Evolutionary conservation across 2,329 filamentous ascomycete genomes (phyloP).

Genomic region (Dendrostoma leiphaemia): DNA sequence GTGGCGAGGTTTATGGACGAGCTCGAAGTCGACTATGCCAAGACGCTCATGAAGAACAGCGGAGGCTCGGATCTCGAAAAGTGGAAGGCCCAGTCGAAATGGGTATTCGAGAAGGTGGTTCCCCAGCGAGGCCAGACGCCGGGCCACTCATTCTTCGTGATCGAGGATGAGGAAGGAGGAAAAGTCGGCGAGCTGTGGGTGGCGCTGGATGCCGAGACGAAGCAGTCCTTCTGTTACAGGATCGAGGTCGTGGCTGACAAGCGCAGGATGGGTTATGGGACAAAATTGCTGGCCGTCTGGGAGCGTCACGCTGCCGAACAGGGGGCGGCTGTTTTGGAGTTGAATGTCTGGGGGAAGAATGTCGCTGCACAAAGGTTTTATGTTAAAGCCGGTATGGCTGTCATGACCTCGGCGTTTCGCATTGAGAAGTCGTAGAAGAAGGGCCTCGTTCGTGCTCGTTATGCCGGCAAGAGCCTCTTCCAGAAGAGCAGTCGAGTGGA

Average conservation of each 20-base stretch:
- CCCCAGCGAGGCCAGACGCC: background rate
- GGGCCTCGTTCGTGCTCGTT: too few relatives aligned
- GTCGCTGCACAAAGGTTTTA: background rate
- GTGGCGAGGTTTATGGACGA: background rate
- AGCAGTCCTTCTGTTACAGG: background rate
- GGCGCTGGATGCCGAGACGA: background rate
- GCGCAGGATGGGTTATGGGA: slow-evolving; percentile 1
- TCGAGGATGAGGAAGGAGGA: background rate
- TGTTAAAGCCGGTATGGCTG: background rate
- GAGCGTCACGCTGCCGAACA: background rate
- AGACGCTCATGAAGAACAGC: background rate
- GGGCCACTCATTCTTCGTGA: background rate
- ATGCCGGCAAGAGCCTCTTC: too few relatives aligned
- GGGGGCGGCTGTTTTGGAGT: background rate
- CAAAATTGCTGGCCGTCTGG: background rate
- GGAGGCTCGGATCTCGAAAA: background rate
- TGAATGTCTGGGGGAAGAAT: slow-evolving; percentile 2
- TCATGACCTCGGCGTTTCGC: slow-evolving; percentile 17
- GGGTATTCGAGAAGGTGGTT: background rate
- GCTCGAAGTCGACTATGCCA: background rate
- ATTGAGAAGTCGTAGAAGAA: background rate
- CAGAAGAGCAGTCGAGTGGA: too few relatives aligned
- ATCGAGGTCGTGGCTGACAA: background rate
- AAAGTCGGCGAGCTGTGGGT: background rate
- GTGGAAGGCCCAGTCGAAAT: background rate